Percentiles rank a stretch among this genome's conserved stretches.
phyloP scores from a whole-genome alignment of 106 monocot genomes.

The Dendrobium catenatum region DNA sequence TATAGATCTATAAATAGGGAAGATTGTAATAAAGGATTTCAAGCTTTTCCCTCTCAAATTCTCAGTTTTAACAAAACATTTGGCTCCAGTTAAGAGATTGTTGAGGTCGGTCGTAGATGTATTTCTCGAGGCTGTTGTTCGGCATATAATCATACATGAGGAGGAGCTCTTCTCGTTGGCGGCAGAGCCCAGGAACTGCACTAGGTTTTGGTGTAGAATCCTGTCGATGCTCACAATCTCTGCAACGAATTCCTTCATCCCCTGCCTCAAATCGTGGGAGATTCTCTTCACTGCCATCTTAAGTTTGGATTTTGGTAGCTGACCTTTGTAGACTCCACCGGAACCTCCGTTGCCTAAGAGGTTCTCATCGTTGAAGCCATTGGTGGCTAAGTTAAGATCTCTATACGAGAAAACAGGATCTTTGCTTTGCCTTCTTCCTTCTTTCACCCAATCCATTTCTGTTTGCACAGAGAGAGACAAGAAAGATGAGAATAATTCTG shows the following conservation, averaged over 20 bases:
- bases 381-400: conserved; percentile 17
- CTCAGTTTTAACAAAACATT: neutral
- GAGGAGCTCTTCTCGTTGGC: conserved; percentile 12
- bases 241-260: conserved; percentile 24
- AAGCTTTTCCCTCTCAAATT: too few species aligned
- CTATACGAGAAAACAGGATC: conserved; percentile 9
- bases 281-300: conserved; percentile 22
- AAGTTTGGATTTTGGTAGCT: conserved; percentile 15
- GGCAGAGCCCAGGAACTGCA: conserved; percentile 21
- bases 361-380: conserved; percentile 15
- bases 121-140: conserved; percentile 14
- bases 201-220: conserved; percentile 16
- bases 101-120: conserved; percentile 7
- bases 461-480: neutral
- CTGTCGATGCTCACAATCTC: conserved; percentile 18
- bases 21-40: too few species aligned
- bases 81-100: conserved; percentile 8
- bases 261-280: conserved; percentile 21
- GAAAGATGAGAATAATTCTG: neutral
- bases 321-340: conserved; percentile 16
- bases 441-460: neutral
- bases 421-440: neutral
- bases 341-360: conserved; percentile 20
- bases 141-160: neutral
- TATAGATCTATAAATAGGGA: too few species aligned